Evolutionary conservation across 2,329 filamentous ascomycete genomes (phyloP).

Genomic region (Sarocladium brachiariae): DNA sequence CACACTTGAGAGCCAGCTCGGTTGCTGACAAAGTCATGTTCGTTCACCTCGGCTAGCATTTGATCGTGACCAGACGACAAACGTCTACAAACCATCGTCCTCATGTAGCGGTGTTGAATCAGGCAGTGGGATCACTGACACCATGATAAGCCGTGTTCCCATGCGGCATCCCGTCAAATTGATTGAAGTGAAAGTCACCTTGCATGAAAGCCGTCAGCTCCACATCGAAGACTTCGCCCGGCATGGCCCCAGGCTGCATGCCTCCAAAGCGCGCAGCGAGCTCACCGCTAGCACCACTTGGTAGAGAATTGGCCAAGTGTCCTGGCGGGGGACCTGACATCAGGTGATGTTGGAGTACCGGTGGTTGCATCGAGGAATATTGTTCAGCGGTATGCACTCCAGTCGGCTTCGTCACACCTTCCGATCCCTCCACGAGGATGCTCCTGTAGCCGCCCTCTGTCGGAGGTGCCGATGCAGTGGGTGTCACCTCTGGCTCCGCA

Average conservation of each 20-base stretch:
- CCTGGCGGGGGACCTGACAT: constrained; percentile 12
- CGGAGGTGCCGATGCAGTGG: neutral
- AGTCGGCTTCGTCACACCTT: neutral
- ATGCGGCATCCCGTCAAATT: constrained; percentile 8
- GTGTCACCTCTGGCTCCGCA: neutral
- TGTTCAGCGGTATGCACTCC: neutral
- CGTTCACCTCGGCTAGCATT: no score
- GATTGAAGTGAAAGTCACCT: constrained; percentile 12
- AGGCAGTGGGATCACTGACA: neutral
- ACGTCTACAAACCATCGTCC: no score
- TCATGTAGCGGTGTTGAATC: no score
- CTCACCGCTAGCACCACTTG: neutral
- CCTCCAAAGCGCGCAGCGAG: constrained; percentile 4
- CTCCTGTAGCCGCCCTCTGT: neutral
- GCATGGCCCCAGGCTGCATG: constrained; percentile 10
- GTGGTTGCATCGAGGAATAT: neutral
- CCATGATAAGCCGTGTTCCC: neutral
- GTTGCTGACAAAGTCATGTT: no score
- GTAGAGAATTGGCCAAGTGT: constrained; percentile 12
- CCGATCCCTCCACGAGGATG: neutral
- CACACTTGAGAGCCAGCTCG: no score
- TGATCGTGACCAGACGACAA: no score
- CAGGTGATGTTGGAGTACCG: constrained; percentile 3
- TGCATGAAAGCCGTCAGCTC: constrained; percentile 14
- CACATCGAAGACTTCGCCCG: constrained; percentile 14